These are phyloP conservation scores for Guyanaporus albipodus DNA, from an alignment of 768 basidiomycete genomes.

Conservation along the genomic window DNA sequence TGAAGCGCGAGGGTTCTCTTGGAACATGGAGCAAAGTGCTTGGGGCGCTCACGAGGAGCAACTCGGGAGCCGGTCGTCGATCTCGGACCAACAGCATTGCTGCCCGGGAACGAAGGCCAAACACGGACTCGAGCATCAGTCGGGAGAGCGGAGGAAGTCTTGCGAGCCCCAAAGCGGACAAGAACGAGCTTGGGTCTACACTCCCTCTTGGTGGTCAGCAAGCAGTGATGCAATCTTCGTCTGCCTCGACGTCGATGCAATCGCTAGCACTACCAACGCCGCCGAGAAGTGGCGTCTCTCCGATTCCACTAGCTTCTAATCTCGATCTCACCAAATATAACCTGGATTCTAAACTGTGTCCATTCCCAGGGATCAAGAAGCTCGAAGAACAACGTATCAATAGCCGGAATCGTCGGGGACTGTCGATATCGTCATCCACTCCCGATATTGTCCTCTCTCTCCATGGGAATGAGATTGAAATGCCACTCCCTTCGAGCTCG, in stretches of 20 bases:
- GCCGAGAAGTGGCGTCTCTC: constrained; percentile 59
- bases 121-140: constrained; percentile 69
- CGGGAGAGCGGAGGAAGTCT: constrained; percentile 74
- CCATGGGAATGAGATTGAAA: constrained; percentile 42
- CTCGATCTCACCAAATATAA: constrained; percentile 72
- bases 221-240: constrained; percentile 55
- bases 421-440: constrained; percentile 46
- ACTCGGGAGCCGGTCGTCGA: constrained; percentile 65
- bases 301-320: constrained; percentile 72
- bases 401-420: constrained; percentile 51
- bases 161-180: constrained; percentile 58
- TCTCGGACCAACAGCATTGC: constrained; percentile 77
- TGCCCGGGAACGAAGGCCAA: constrained; percentile 60
- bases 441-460: constrained; percentile 45
- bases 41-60: constrained; percentile 59
- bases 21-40: constrained; percentile 67
- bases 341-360: constrained; percentile 69
- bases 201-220: constrained; percentile 49
- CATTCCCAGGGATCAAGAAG: constrained; percentile 83
- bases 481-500: constrained; percentile 43
- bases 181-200: constrained; percentile 37
- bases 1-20: constrained; percentile 57
- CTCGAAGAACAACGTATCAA: constrained; percentile 64
- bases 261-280: constrained; percentile 56
- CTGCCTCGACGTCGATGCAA: constrained; percentile 59